Evolutionary conservation across 257 asterid species (phyloP).

Genomic region (Primulina huaijiensis): DNA sequence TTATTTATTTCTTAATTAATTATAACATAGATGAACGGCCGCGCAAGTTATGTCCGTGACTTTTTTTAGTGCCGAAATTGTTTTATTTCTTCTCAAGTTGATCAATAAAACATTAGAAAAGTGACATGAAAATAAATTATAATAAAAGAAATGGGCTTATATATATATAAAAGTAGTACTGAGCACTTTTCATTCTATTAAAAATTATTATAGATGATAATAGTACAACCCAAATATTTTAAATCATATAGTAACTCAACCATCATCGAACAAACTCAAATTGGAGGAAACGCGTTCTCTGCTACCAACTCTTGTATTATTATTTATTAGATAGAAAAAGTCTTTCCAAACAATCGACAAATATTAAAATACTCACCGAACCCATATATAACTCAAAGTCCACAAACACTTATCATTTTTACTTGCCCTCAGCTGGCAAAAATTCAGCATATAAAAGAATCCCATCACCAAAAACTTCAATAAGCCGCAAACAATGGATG

Average conservation of each 20-base stretch:
- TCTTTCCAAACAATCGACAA: neutral
- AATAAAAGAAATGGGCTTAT: neutral
- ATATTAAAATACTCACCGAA: conserved; percentile 33
- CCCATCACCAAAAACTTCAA: conserved; percentile 1
- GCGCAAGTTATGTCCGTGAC: conserved; percentile 9
- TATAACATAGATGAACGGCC: conserved; percentile 6
- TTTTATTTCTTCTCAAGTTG: neutral
- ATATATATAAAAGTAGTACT: too few relatives aligned
- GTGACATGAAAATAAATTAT: neutral
- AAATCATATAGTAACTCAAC: too few relatives aligned
- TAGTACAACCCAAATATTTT: too few relatives aligned
- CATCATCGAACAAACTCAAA: neutral
- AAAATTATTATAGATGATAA: too few relatives aligned
- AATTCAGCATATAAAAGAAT: neutral
- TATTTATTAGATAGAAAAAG: neutral
- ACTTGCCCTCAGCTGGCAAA: neutral
- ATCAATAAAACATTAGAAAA: neutral
- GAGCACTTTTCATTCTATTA: too few relatives aligned
- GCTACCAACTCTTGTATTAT: conserved; percentile 22
- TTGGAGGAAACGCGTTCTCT: conserved; percentile 26
- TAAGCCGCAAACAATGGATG: conserved; percentile 47
- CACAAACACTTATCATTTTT: conserved; percentile 18
- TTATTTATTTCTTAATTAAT: too few relatives aligned
- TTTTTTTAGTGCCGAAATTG: neutral
- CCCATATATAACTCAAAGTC: conserved; percentile 29